Evolutionary conservation across 257 asterid genomes (phyloP).

Genomic region (Salvia hispanica): DNA sequence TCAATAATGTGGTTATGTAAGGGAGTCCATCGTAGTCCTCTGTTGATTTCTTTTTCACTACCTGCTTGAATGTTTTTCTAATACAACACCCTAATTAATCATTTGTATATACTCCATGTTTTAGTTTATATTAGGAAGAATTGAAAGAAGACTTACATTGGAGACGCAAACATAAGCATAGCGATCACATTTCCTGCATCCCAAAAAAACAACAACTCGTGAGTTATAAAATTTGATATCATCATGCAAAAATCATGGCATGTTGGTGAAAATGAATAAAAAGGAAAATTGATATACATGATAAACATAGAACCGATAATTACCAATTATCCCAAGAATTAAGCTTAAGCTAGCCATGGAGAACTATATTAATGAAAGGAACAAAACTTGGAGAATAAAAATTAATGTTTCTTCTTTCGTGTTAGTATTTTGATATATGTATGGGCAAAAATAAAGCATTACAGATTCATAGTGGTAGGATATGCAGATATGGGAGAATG

Average conservation of each 20-base stretch:
- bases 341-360: constrained; percentile 46
- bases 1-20: constrained; percentile 45
- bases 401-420: background rate
- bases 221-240: background rate
- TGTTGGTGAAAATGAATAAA: background rate
- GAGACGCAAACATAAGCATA: constrained; percentile 54
- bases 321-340: constrained; percentile 56
- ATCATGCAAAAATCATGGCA: background rate
- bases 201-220: background rate
- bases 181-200: constrained; percentile 56
- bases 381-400: background rate
- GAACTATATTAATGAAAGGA: background rate
- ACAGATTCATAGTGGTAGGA: no score
- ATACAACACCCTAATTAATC: constrained; percentile 2
- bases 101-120: no score
- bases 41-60: constrained; percentile 57
- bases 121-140: background rate
- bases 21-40: constrained; percentile 55
- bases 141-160: constrained; percentile 46
- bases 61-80: constrained; percentile 47
- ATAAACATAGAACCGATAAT: background rate
- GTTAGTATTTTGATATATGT: background rate
- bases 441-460: background rate
- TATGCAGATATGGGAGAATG: background rate
- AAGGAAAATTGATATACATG: background rate